Percentiles rank a stretch among this genome's conserved stretches.
phyloP scores from a whole-genome alignment of 2,329 filamentous ascomycete species.

The Colletotrichum tofieldiae region DNA sequence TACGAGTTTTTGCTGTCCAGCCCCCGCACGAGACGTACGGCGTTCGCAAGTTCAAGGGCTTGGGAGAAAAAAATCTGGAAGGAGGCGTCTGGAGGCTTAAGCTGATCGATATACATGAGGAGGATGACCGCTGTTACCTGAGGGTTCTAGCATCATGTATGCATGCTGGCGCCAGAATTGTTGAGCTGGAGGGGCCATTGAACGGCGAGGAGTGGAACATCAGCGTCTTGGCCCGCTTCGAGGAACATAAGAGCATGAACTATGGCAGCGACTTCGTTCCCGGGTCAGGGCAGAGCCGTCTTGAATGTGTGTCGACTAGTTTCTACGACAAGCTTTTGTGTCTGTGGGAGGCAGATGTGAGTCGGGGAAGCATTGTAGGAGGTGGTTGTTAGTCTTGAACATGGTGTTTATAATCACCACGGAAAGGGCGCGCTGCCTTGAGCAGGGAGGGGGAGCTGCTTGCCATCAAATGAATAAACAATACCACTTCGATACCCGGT shows the following conservation, averaged over 20 bases:
- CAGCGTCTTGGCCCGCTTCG: conserved; percentile 78
- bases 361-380: neutral
- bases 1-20: conserved; percentile 76
- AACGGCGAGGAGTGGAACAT: conserved; percentile 70
- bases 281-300: conserved; percentile 45
- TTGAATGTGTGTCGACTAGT: conserved; percentile 77
- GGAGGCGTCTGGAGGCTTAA: conserved; percentile 91
- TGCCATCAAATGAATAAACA: neutral
- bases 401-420: neutral
- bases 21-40: conserved; percentile 59
- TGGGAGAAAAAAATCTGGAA: conserved; percentile 79
- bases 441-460: neutral
- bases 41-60: conserved; percentile 62
- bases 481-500: neutral
- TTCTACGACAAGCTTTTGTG: conserved; percentile 83
- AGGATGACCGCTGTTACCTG: conserved; percentile 48
- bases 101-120: conserved; percentile 60
- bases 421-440: neutral
- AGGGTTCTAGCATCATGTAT: conserved; percentile 90
- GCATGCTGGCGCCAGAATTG: conserved; percentile 86
- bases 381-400: neutral
- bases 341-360: conserved; percentile 67
- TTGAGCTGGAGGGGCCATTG: conserved; percentile 59
- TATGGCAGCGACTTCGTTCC: conserved; percentile 85
- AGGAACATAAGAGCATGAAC: conserved; percentile 94